Conservation (phyloP, 2,329 filamentous ascomycete species). For the Fusarium sp. region DNA sequence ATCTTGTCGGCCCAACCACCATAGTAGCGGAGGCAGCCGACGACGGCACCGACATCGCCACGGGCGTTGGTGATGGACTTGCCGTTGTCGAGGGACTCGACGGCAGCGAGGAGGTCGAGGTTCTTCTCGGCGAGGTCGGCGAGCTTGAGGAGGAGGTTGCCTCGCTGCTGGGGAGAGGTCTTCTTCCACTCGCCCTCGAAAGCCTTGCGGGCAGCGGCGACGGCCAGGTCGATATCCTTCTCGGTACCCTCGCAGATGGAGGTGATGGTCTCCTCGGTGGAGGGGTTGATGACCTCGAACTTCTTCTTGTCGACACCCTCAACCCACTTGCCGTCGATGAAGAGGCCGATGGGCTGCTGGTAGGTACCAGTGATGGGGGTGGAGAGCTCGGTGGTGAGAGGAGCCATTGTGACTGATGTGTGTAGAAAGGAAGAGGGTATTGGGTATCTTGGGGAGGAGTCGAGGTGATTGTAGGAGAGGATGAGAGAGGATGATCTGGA, state of each 20-base stretch:
- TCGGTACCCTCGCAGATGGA: conserved; percentile 87
- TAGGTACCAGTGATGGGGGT: conserved; percentile 73
- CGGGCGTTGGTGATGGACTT: conserved; percentile 83
- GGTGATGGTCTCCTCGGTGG: conserved; percentile 86
- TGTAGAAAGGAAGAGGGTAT: conserved; percentile 22
- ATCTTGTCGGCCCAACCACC: conserved; percentile 95
- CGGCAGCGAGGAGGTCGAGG: conserved; percentile 78
- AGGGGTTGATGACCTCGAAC: conserved; percentile 92
- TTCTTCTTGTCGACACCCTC: conserved; percentile 84
- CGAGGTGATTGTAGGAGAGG: conserved; percentile 30
- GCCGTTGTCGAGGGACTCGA: conserved; percentile 91
- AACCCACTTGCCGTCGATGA: conserved; percentile 95
- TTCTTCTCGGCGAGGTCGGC: conserved; percentile 86
- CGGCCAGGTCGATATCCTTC: conserved; percentile 86
- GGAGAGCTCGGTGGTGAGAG: conserved; percentile 70
- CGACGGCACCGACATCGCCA: conserved; percentile 77
- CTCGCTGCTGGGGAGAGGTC: conserved; percentile 77
- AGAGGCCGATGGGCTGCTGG: conserved; percentile 73
- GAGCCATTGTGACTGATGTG: conserved; percentile 40
- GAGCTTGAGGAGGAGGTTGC: conserved; percentile 78
- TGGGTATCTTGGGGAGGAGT: conserved; percentile 39
- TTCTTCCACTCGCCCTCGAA: conserved; percentile 80
- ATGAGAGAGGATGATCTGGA: conserved; percentile 43
- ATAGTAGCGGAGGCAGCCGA: conserved; percentile 78
- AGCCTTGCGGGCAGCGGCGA: conserved; percentile 86